Percentiles rank a stretch among this genome's conserved stretches.
Conservation (phyloP, 2,329 filamentous ascomycete species). For the Aspergillus glaucus region DNA sequence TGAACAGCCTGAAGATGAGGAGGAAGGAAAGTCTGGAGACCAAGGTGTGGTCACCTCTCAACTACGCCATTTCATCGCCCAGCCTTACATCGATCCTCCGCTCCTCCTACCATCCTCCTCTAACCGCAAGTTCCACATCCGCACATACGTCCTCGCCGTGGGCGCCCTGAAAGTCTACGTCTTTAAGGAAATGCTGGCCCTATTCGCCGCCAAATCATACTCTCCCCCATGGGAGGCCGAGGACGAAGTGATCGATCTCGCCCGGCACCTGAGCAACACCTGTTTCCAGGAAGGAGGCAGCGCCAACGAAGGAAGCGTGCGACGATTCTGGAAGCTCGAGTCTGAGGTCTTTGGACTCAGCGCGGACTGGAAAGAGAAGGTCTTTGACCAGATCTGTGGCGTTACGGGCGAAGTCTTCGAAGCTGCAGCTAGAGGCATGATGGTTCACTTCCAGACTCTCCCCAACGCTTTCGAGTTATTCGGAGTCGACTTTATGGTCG, state of each 20-base stretch:
- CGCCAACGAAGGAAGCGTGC: constrained; percentile 58
- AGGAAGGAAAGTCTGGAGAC: constrained; percentile 6
- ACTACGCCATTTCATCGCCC: constrained; percentile 89
- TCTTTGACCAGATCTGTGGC: constrained; percentile 68
- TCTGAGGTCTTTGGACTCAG: constrained; percentile 25
- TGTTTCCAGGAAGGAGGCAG: constrained; percentile 67
- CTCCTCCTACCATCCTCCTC: constrained; percentile 61
- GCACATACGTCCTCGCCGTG: constrained; percentile 79
- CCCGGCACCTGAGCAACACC: constrained; percentile 86
- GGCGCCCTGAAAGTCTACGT: constrained; percentile 77
- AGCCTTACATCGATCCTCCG: constrained; percentile 88
- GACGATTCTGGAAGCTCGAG: constrained; percentile 66
- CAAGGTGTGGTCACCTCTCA: constrained; percentile 73
- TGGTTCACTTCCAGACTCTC: constrained; percentile 84
- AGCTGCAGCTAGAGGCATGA: constrained; percentile 75
- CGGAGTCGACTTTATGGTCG: constrained; percentile 84
- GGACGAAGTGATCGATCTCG: constrained; percentile 50
- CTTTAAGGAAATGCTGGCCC: constrained; percentile 83
- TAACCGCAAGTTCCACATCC: constrained; percentile 85
- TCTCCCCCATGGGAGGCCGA: constrained; percentile 48
- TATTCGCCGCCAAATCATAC: constrained; percentile 78
- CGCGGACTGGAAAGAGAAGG: constrained; percentile 47
- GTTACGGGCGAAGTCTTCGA: constrained; percentile 76
- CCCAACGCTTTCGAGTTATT: constrained; percentile 88
- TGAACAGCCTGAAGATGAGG: constrained; percentile 24